Evolutionary conservation across 2,329 filamentous ascomycete species (phyloP), one percentile per base, ranked within the genome.

Genomic region (Beauveria asiatica): DNA sequence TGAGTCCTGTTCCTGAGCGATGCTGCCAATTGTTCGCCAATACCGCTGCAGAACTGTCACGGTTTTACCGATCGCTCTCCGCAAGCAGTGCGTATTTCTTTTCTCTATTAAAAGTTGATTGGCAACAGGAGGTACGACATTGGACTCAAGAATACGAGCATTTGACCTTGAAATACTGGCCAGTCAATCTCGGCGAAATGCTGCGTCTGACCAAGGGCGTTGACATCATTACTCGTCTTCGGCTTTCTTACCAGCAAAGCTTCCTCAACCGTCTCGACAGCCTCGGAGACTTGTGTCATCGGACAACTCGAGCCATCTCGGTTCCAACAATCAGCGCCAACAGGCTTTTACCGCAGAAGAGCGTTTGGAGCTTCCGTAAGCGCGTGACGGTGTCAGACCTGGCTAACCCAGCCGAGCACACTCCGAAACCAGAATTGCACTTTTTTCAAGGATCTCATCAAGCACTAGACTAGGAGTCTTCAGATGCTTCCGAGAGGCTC

Each of bases 251-350:
- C 21, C 78, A 83, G 59, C 70, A 73, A 56, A 70, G 73, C 13
- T 80, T 81, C 59, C 79, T 83, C 62, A 67, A 78, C 30, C 75
- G 78, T 65, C 70, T 84, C 13, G 80, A 83, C 63, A 70, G 68
- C 48, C 66, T 73, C 2, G 80, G 78, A 7, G 76, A 77, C 8
- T 79, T 81, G 64, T 78, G 77, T 64, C 77, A 79, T 60, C 73
- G 76, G 64, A 70, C 76, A 11, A 75, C 77, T 61, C 75, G 74
- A 17, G 78, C 80, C 60, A 76, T 80, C 17, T 76, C 78, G 13
- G 73, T 83, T 11, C 79, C 81, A 63, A 82, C 79, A n/a, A 70
- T 83, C 25, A 81, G 78, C 50, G 77, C 81, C 54, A 79, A 75
- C 62, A 76, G 83, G 71, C 80, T 84, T 61, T 67, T 81, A 5